Base-by-base conservation (phyloP, 192 early-diverging fungal species). In the Obelidium mucronatum region DNA sequence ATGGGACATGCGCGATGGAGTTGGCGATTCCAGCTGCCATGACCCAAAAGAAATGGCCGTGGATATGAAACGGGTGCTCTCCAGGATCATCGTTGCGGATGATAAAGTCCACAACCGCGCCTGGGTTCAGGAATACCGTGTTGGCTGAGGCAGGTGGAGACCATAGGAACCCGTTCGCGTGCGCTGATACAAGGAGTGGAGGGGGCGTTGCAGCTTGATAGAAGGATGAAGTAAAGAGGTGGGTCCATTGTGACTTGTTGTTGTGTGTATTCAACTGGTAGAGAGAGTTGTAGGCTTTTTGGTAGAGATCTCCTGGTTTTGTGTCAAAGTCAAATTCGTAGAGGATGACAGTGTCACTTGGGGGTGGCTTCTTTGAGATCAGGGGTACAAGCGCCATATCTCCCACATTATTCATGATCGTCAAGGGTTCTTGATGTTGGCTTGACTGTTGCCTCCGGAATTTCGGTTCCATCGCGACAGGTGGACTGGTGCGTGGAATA, bases 1-100 rank as follows among this genome's bases (percentile, higher is more conserved):
- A n/a, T 19, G 44, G 44, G 19, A 48, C 19, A 48, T 48, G 8
- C 44, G 39, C 28, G 1, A 36, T 24, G n/a, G 28, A 35, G 34
- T 72, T 76, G 44, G 74, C 44, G 15, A 67, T 30, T 1, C 92
- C 88, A 33, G 86, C 84, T 62, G 85, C 92, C 39, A 93, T 84
- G 58, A 94, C 78, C 77, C 92, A 90, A 83, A 93, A 93, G 3
- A 79, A 76, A 79, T 93, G 90, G 6, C 91, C 92, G 77, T 94
- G 93, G 28, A 93, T 78, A 81, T 94, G 93, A 83, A 94, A 88
- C 6, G 69, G 78, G 74, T 94, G 93, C 61, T 78, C 81, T 67
- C 90, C 93, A 19, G 82, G 72, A 62, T 93, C 92, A 42, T 76
- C 72, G 81, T 94, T 94, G 71, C 83, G 85, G 63, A 93, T 79